A percentile compares a stretch with the other conserved stretches of the same genome.
These are phyloP conservation scores for Chlorociboria aeruginascens DNA, from an alignment of 495 filamentous ascomycete genomes.

Conservation along the genomic window DNA sequence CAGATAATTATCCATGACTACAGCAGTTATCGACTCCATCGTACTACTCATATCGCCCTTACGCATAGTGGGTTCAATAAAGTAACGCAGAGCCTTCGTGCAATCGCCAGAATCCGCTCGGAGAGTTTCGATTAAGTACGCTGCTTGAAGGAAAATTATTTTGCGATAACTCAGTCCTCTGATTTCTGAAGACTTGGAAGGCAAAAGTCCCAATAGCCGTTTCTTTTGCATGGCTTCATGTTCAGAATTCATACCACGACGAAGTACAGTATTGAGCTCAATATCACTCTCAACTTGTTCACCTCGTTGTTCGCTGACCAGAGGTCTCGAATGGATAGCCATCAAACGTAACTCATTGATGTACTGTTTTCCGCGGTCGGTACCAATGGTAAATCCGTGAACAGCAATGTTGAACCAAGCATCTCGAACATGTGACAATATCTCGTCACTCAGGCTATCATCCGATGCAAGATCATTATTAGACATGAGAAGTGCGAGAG, in stretches of 20 bases:
- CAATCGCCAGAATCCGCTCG: constrained; percentile 76
- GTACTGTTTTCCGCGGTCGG: constrained; percentile 53
- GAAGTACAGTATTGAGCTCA: constrained; percentile 83
- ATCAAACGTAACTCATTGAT: constrained; percentile 63
- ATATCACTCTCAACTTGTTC: constrained; percentile 90
- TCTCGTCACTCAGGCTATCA: constrained; percentile 41
- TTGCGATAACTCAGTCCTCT: constrained; percentile 71
- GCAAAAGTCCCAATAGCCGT: constrained; percentile 56
- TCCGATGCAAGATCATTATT: constrained; percentile 38
- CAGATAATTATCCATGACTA: constrained; percentile 63
- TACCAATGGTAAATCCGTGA: constrained; percentile 73
- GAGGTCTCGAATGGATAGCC: constrained; percentile 71
- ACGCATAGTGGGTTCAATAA: constrained; percentile 78
- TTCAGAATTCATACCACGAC: constrained; percentile 66
- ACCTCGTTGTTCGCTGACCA: constrained; percentile 72
- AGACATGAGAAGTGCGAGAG: constrained; percentile 66
- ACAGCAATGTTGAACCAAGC: constrained; percentile 96
- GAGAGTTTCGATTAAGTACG: constrained; percentile 72
- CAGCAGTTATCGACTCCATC: constrained; percentile 73
- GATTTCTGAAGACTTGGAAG: constrained; percentile 63
- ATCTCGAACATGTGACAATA: constrained; percentile 63
- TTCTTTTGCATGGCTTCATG: constrained; percentile 71
- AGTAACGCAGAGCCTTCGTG: constrained; percentile 78
- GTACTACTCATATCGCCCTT: constrained; percentile 66
- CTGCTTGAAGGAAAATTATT: constrained; percentile 80